Percentiles rank a stretch among this genome's conserved stretches.
phyloP scores from a whole-genome alignment of 164 flowering plant species.

The Liriodendron chinense region DNA sequence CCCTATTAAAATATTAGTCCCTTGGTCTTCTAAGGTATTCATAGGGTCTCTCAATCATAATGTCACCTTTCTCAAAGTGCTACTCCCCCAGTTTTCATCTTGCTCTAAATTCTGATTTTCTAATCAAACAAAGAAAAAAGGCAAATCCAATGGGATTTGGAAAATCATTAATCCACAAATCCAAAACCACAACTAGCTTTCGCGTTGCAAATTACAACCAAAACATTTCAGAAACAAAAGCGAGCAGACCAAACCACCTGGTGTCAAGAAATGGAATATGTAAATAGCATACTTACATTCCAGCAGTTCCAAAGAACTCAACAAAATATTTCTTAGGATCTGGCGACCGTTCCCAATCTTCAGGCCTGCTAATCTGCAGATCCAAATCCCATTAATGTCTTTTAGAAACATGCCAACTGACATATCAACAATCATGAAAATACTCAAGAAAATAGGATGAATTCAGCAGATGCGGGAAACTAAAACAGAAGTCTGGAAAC shows the following conservation, averaged over 20 bases:
- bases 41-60: too few relatives aligned
- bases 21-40: too few relatives aligned
- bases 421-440: neutral
- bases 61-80: too few relatives aligned
- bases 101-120: too few relatives aligned
- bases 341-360: slow-evolving; percentile 75
- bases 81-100: too few relatives aligned
- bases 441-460: neutral
- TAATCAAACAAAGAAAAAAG: too few relatives aligned
- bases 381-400: slow-evolving; percentile 9
- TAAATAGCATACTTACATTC: slow-evolving; percentile 60
- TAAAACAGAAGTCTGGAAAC: too few relatives aligned
- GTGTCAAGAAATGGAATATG: neutral
- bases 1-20: too few relatives aligned
- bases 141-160: too few relatives aligned
- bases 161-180: neutral
- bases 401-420: neutral
- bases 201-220: neutral
- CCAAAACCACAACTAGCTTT: slow-evolving; percentile 1
- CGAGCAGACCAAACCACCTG: neutral
- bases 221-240: neutral
- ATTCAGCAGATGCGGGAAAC: too few relatives aligned
- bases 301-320: slow-evolving; percentile 84
- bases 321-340: slow-evolving; percentile 91
- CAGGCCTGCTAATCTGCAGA: slow-evolving; percentile 84